Conservation (phyloP, 139 green algal species). For the Chlamydomonas eustigma region DNA sequence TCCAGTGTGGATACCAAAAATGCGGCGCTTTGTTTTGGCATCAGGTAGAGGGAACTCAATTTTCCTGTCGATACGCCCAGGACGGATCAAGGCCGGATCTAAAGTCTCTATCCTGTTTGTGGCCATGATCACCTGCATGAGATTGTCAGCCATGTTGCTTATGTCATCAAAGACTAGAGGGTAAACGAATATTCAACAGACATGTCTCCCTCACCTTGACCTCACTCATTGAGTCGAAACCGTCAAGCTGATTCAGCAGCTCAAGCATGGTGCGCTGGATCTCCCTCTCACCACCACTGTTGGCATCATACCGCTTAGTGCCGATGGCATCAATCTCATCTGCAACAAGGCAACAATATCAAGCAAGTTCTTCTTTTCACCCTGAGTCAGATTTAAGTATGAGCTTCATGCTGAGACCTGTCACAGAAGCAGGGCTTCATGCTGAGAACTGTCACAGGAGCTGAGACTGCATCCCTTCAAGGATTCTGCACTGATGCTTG, state of each 20-base stretch:
- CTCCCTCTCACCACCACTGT: constrained; percentile 90
- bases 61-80: constrained; percentile 90
- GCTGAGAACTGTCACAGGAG: too few relatives aligned
- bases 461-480: too few relatives aligned
- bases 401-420: too few relatives aligned
- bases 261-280: constrained; percentile 99
- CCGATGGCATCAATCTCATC: constrained; percentile 99
- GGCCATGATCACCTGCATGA: constrained; percentile 91
- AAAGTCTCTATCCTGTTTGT: constrained; percentile 98
- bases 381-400: too few relatives aligned
- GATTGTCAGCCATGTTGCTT: too few relatives aligned
- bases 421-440: too few relatives aligned
- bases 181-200: too few relatives aligned
- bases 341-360: constrained; percentile 31
- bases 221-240: constrained; percentile 90
- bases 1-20: constrained; percentile 90
- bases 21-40: constrained; percentile 97
- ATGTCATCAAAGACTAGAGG: too few relatives aligned
- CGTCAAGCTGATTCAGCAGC: constrained; percentile 97
- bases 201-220: constrained; percentile 84
- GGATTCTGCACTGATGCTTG: too few relatives aligned
- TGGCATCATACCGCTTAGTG: constrained; percentile 94
- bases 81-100: constrained; percentile 94
- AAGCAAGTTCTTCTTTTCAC: too few relatives aligned
- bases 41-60: constrained; percentile 99